These are phyloP conservation scores for Quercus cerris DNA, from an alignment of 306 rosid species.

Conservation along the genomic window DNA sequence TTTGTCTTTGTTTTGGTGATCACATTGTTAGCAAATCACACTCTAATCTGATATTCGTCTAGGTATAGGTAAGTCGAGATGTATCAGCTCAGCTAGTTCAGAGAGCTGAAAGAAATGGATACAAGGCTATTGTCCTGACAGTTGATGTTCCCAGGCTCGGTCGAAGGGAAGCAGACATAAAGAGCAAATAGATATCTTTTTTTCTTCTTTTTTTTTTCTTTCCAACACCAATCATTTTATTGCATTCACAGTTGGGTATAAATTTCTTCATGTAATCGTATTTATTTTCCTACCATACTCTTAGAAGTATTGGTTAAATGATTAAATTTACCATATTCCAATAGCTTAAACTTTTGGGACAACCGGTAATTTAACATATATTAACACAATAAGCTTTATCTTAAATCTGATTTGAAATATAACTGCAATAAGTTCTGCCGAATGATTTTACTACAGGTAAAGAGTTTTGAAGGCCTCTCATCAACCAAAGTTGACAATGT, in stretches of 20 bases:
- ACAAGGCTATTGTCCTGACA: slow-evolving; percentile 58
- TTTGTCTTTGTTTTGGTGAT: neutral
- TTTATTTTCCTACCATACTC: too few relatives aligned
- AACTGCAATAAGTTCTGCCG: slow-evolving; percentile 21
- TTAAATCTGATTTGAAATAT: slow-evolving; percentile 5
- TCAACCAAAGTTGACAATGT: slow-evolving; percentile 33
- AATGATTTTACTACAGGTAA: slow-evolving; percentile 44
- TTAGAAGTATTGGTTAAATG: neutral
- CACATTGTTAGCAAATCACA: neutral
- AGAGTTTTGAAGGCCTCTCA: slow-evolving; percentile 55
- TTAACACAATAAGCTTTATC: neutral
- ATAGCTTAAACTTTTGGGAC: too few relatives aligned
- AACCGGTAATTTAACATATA: too few relatives aligned
- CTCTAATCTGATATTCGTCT: neutral
- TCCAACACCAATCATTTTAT: neutral
- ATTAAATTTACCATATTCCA: too few relatives aligned
- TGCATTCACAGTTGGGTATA: neutral
- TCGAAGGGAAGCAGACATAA: slow-evolving; percentile 66
- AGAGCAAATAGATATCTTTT: slow-evolving; percentile 34
- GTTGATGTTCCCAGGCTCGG: slow-evolving; percentile 55
- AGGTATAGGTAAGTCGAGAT: slow-evolving; percentile 41
- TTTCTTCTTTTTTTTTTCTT: too few relatives aligned
- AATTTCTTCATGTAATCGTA: neutral
- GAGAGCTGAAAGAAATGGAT: slow-evolving; percentile 60
- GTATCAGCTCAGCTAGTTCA: slow-evolving; percentile 38